Base-by-base conservation (phyloP, 2,329 filamentous ascomycete genomes). In the Alternaria viburni region DNA sequence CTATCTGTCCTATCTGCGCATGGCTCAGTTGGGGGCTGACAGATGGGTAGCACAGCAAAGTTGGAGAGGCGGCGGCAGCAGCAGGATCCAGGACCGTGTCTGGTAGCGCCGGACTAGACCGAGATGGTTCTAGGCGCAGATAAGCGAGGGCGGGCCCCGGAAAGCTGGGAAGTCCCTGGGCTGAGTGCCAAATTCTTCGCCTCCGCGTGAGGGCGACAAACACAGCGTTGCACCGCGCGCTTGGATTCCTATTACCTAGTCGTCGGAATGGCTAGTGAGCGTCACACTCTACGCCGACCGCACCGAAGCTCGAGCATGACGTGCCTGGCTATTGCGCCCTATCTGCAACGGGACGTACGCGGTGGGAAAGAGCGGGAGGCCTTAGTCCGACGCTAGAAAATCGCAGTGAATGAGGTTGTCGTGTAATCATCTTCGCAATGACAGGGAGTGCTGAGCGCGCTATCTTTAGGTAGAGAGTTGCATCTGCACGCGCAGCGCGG, bases 161-260 rank as follows among this genome's bases (percentile, higher is more conserved):
- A 4, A n/a, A 1, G 4, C 32, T 4, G 0, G 32, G 13, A 4
- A 1, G 32, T 2, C 9, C 13, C 2, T 4, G 0, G 32, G 15
- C 32, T 4, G 13, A 1, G 32, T 36, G 32, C 32, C 7, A 2
- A 2, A 36, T 36, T 4, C 32, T 36, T 36, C 13, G 13, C 32
- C 32, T 36, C 4, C 7, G 32, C 32, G 32, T 4, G 7, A 36
- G 2, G 13, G 13, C 13, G 13, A 36, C 13, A 5, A 36, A 36
- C 15, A 36, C 32, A 36, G 32, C 32, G n/a, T n/a, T n/a, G n/a
- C n/a, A n/a, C n/a, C n/a, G n/a, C 13, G 13, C 32, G 32, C 32
- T 36, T 36, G 13, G 32, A 4, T 36, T 36, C 9, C 32, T 36
- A 4, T 4, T 36, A 5, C 15, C 15, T 7, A 4, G 32, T 36